Conservation (phyloP, 31 red algal genomes). For the Endocladia muricata region DNA sequence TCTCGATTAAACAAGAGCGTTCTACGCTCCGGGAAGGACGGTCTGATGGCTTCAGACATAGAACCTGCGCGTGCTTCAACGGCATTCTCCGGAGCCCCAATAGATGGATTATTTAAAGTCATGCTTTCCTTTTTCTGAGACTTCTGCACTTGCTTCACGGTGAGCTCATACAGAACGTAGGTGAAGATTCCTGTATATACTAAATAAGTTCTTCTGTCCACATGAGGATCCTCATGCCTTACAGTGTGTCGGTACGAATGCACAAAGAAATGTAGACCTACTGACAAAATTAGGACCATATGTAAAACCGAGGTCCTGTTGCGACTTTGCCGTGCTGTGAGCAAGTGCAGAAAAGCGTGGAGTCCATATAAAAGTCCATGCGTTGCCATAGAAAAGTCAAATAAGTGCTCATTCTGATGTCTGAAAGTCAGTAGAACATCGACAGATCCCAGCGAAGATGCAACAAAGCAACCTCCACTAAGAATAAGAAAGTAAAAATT, state of each 20-base stretch:
- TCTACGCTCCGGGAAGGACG: too few relatives aligned
- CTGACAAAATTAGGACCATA: not conserved
- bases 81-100: not conserved
- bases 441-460: conserved; percentile 5
- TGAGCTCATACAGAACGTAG: conserved; percentile 19
- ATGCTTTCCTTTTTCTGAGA: not conserved
- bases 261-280: conserved; percentile 20
- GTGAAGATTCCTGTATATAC: conserved; percentile 24
- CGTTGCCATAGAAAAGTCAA: conserved; percentile 26
- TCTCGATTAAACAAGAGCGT: too few relatives aligned
- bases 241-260: conserved; percentile 19
- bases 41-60: not conserved
- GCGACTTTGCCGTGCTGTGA: not conserved
- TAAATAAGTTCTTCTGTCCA: conserved; percentile 18
- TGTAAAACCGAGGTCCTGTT: not conserved
- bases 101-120: conserved; percentile 19
- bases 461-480: conserved; percentile 14
- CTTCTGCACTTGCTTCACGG: not conserved
- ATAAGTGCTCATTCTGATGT: conserved; percentile 12
- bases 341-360: conserved; percentile 1
- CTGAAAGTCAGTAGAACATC: conserved; percentile 41
- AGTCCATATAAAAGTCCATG: conserved; percentile 22
- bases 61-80: not conserved
- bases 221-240: conserved; percentile 5
- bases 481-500: conserved; percentile 25